Percentiles rank a stretch among this genome's conserved stretches.
These are phyloP conservation scores for Flaveria robusta DNA, from an alignment of 129 eudicot species.

Conservation along the genomic window DNA sequence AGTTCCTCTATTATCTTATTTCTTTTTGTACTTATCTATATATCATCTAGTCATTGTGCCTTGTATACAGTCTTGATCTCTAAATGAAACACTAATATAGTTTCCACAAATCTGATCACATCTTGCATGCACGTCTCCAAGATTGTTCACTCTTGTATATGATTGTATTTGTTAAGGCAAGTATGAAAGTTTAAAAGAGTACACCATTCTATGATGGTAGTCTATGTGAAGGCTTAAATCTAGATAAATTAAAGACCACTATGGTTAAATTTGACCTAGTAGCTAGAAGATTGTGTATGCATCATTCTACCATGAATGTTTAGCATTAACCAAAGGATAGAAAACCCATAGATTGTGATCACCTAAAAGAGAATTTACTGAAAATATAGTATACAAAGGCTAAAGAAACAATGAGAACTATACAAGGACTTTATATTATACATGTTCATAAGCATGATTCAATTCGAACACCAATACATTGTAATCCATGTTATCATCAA, in stretches of 20 bases:
- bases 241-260: not conserved
- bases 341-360: not conserved
- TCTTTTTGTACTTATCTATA: no score
- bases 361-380: not conserved
- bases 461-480: not conserved
- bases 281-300: not conserved
- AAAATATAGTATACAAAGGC: not conserved
- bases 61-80: no score
- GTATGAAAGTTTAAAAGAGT: not conserved
- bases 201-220: not conserved
- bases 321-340: not conserved
- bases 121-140: no score
- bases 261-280: not conserved
- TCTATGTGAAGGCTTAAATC: not conserved
- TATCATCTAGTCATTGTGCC: no score
- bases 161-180: not conserved
- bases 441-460: not conserved
- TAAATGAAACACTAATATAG: no score
- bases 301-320: not conserved
- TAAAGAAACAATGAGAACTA: not conserved
- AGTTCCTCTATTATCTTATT: no score
- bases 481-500: constrained; percentile 15
- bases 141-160: not conserved
- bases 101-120: no score
- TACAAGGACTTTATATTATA: constrained; percentile 10